Evolutionary conservation across 1,284 basidiomycete genomes (phyloP).

Genomic region (Flammula alnicola): DNA sequence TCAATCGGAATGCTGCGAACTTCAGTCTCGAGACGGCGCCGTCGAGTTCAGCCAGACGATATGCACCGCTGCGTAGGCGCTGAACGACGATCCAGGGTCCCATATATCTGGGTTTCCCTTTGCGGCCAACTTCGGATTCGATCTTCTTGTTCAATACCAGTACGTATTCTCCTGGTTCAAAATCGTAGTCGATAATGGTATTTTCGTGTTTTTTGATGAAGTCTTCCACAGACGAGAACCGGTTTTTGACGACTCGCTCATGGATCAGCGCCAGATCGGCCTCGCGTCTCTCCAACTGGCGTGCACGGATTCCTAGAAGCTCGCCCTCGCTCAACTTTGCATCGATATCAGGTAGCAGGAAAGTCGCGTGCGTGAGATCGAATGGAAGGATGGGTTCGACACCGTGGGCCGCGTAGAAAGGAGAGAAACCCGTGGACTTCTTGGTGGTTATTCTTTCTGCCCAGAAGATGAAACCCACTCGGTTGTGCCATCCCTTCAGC

Average conservation of each 20-base stretch:
- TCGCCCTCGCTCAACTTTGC: constrained; percentile 29
- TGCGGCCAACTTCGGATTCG: constrained; percentile 35
- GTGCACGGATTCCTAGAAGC: constrained; percentile 33
- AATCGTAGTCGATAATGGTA: constrained; percentile 26
- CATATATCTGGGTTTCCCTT: constrained; percentile 36
- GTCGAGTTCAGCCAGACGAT: constrained; percentile 38
- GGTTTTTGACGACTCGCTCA: constrained; percentile 17
- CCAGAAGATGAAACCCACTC: constrained; percentile 41
- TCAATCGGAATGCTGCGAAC: not conserved
- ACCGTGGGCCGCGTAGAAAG: constrained; percentile 42
- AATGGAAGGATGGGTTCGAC: constrained; percentile 44
- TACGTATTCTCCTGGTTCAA: constrained; percentile 36
- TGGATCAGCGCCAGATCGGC: constrained; percentile 13
- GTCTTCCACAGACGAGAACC: constrained; percentile 14
- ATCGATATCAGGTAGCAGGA: constrained; percentile 25
- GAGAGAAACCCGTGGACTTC: constrained; percentile 35
- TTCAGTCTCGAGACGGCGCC: constrained; percentile 30
- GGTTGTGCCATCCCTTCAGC: constrained; percentile 36
- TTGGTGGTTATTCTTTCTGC: constrained; percentile 41
- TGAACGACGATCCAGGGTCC: constrained; percentile 41
- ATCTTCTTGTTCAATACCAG: constrained; percentile 39
- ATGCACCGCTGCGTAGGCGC: constrained; percentile 32
- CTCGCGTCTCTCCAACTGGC: constrained; percentile 31
- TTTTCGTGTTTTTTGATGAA: constrained; percentile 26
- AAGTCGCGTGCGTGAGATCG: constrained; percentile 37